Conservation (phyloP, 352 stramenopile genomes). For the Bremia lactucae region DNA sequence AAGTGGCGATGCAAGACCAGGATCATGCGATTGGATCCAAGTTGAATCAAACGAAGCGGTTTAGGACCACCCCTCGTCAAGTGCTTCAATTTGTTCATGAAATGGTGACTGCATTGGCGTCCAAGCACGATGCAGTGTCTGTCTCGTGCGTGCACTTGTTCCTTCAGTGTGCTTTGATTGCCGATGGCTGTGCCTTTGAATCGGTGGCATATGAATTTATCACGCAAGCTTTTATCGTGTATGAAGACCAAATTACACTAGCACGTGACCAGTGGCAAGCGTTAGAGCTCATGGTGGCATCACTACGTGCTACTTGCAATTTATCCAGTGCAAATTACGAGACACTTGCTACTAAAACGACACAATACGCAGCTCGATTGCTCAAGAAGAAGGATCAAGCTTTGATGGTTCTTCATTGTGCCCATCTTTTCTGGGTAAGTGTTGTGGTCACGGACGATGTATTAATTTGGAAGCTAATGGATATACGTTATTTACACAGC, state of each 20-base stretch:
- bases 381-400: slow-evolving; percentile 96
- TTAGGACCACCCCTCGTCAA: slow-evolving; percentile 76
- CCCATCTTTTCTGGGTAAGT: slow-evolving; percentile 92
- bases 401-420: slow-evolving; percentile 89
- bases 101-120: slow-evolving; percentile 88
- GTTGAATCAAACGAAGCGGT: neutral
- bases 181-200: slow-evolving; percentile 75
- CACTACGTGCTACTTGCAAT: slow-evolving; percentile 66
- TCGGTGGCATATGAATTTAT: slow-evolving; percentile 96
- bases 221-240: slow-evolving; percentile 92
- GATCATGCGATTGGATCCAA: slow-evolving; percentile 7
- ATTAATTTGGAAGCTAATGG: neutral
- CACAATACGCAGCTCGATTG: slow-evolving; percentile 93
- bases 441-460: slow-evolving; percentile 2
- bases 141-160: slow-evolving; percentile 89
- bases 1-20: slow-evolving; percentile 11
- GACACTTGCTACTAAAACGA: slow-evolving; percentile 92
- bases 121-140: slow-evolving; percentile 61
- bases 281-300: slow-evolving; percentile 85
- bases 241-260: slow-evolving; percentile 93
- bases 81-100: slow-evolving; percentile 97
- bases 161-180: slow-evolving; percentile 87
- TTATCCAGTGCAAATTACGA: slow-evolving; percentile 89
- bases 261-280: slow-evolving; percentile 84
- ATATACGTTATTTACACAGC: slow-evolving; percentile 20